phyloP scores from a whole-genome alignment of 2,329 filamentous ascomycete genomes.

The Helotiales sp. region DNA sequence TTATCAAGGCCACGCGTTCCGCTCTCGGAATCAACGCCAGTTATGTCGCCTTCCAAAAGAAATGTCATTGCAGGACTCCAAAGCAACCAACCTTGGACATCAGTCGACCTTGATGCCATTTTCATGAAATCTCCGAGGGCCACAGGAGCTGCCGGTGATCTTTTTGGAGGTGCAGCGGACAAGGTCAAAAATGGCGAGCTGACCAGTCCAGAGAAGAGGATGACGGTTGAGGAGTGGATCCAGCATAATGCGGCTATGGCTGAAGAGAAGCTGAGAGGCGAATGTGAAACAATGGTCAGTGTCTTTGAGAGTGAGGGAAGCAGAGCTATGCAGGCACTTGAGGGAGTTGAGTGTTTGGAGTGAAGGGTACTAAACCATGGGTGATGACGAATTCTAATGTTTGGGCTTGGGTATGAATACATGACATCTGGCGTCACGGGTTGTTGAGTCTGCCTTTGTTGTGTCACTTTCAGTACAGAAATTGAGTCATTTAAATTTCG shows the following conservation, averaged over 20 bases:
- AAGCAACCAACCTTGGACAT: conserved; percentile 67
- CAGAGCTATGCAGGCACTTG: conserved; percentile 76
- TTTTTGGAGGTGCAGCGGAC: conserved; percentile 48
- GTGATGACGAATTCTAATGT: neutral
- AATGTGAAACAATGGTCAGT: conserved; percentile 83
- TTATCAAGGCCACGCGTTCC: conserved; percentile 51
- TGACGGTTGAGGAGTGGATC: conserved; percentile 96
- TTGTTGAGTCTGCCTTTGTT: conserved; percentile 1
- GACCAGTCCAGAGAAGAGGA: conserved; percentile 77
- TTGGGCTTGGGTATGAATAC: conserved; percentile 13
- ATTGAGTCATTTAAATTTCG: conserved; percentile 14
- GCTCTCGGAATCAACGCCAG: conserved; percentile 52
- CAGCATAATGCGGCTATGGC: conserved; percentile 78
- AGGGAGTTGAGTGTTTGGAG: conserved; percentile 60
- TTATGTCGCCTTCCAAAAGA: conserved; percentile 63
- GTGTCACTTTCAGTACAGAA: neutral
- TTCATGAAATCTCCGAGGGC: conserved; percentile 55
- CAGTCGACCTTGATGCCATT: conserved; percentile 76
- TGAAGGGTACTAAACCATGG: neutral
- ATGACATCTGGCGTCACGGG: conserved; percentile 18
- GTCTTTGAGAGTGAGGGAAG: conserved; percentile 84
- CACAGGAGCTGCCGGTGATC: conserved; percentile 41
- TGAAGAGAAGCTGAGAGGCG: conserved; percentile 76
- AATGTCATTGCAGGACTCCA: conserved; percentile 63
- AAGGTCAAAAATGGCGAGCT: conserved; percentile 64